Evolutionary conservation across 2,329 filamentous ascomycete species (phyloP).

Genomic region (Neocatenulostroma microsporum): DNA sequence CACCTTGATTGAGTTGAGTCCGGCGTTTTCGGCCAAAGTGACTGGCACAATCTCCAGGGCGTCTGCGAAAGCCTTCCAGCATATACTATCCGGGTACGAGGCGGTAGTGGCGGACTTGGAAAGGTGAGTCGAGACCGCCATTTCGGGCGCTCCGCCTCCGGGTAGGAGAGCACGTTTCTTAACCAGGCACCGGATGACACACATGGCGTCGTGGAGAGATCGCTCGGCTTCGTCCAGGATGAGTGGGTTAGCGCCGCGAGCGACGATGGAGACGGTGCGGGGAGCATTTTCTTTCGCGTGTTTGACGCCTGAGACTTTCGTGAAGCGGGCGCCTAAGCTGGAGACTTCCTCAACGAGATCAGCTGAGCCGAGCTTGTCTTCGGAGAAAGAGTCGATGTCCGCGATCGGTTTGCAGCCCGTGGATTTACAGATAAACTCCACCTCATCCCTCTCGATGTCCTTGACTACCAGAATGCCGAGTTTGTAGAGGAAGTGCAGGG

Average conservation of each 20-base stretch:
- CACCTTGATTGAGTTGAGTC: constrained; percentile 96
- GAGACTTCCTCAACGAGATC: constrained; percentile 91
- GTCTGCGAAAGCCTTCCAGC: constrained; percentile 98
- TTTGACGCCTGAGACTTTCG: constrained; percentile 91
- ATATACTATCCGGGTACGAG: constrained; percentile 89
- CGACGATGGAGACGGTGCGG: constrained; percentile 87
- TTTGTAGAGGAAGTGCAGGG: constrained; percentile 94
- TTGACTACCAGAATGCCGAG: constrained; percentile 93
- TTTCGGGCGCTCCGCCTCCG: constrained; percentile 91
- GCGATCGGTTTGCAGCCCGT: constrained; percentile 98
- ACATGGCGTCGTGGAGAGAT: constrained; percentile 92
- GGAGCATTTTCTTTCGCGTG: constrained; percentile 38
- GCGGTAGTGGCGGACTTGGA: constrained; percentile 74
- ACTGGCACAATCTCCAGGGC: constrained; percentile 96
- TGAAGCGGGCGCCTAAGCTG: constrained; percentile 78
- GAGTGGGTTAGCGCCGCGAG: constrained; percentile 84
- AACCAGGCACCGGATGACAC: constrained; percentile 91
- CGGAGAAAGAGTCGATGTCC: constrained; percentile 95
- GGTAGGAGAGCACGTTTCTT: constrained; percentile 99
- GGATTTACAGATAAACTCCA: constrained; percentile 99
- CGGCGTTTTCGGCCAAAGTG: constrained; percentile 93
- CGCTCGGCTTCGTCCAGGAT: constrained; percentile 97
- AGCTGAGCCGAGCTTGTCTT: constrained; percentile 92
- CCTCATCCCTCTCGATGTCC: constrained; percentile 96
- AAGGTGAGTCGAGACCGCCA: constrained; percentile 85